These are phyloP conservation scores for Balansia obtecta DNA, from an alignment of 2,329 filamentous ascomycete genomes.

Conservation along the genomic window DNA sequence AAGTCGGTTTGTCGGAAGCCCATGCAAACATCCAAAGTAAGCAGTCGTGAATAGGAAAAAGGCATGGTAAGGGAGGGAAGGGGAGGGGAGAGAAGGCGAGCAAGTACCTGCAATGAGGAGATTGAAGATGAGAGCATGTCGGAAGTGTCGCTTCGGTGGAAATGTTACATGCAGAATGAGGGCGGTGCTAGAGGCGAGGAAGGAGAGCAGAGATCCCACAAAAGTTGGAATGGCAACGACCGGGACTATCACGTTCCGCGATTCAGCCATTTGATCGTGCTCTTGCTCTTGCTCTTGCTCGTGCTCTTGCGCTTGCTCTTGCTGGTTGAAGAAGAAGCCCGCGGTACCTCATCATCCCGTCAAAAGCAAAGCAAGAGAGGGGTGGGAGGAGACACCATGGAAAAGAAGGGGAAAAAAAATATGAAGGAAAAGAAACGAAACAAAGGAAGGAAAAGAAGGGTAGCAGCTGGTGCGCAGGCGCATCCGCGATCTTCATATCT, in stretches of 20 bases:
- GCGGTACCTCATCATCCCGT: too few relatives aligned
- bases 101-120: conserved; percentile 8
- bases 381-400: too few relatives aligned
- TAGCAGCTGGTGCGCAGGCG: neutral
- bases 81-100: neutral
- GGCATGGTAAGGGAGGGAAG: too few relatives aligned
- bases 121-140: conserved; percentile 9
- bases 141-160: conserved; percentile 8
- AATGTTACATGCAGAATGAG: conserved; percentile 3
- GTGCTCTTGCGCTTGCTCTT: neutral
- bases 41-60: too few relatives aligned
- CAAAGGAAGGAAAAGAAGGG: neutral
- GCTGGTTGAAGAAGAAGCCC: too few relatives aligned
- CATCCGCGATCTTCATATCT: neutral
- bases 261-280: neutral
- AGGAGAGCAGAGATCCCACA: conserved; percentile 7
- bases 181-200: conserved; percentile 1
- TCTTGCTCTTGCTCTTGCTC: neutral
- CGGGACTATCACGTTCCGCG: neutral
- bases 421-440: neutral
- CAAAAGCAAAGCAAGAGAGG: too few relatives aligned
- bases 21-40: too few relatives aligned
- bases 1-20: too few relatives aligned
- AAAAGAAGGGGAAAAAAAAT: neutral
- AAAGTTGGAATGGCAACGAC: neutral